Evolutionary conservation across 768 basidiomycete species (phyloP).

Genomic region (Termitomyces sp.): DNA sequence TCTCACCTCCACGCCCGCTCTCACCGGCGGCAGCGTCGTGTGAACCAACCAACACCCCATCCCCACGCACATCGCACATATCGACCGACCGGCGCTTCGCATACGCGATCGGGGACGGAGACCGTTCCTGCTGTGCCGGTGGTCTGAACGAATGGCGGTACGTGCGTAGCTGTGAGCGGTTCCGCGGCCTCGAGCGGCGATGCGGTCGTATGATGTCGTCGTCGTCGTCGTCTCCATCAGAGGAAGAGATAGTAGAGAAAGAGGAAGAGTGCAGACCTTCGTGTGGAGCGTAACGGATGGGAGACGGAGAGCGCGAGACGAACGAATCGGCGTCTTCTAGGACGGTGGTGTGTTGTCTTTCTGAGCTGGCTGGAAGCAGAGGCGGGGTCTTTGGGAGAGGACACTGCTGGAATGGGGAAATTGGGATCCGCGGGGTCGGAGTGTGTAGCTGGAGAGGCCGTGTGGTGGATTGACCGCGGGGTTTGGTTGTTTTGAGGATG

Average conservation of each 20-base stretch:
- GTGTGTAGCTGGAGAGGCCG: neutral
- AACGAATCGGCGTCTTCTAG: conserved; percentile 13
- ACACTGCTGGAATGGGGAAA: neutral
- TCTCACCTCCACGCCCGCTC: no score
- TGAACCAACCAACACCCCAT: no score
- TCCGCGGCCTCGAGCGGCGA: conserved; percentile 3
- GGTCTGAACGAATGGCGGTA: conserved; percentile 7
- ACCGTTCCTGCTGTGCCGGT: no score
- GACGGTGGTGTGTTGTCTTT: no score
- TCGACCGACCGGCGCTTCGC: conserved; percentile 16
- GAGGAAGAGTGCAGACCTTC: conserved; percentile 14
- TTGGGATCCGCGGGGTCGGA: neutral
- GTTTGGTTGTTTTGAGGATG: neutral
- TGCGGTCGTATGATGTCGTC: no score
- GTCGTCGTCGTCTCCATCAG: neutral
- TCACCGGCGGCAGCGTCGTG: no score
- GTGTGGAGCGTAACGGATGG: conserved; percentile 29
- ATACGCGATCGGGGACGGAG: conserved; percentile 20
- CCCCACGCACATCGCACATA: neutral
- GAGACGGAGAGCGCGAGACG: conserved; percentile 25
- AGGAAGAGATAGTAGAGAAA: no score
- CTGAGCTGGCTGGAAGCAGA: no score
- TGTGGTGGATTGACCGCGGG: neutral
- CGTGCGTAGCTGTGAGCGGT: conserved; percentile 8
- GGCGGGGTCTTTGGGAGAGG: no score